Conservation (phyloP, 805 yeast genomes). For the Wickerhamiella occidentalis region DNA sequence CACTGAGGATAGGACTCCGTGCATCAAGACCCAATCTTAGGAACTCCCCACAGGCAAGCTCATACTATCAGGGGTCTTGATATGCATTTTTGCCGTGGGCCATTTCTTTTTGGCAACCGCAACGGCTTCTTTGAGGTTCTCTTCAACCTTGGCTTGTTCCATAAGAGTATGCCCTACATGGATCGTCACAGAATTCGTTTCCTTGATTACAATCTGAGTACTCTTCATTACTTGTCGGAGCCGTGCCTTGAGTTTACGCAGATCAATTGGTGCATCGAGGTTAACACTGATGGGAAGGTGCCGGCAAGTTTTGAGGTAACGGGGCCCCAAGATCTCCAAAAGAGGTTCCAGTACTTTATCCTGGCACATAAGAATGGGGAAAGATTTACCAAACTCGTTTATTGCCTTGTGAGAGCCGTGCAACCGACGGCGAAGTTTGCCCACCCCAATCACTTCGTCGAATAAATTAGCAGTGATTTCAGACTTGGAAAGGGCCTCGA, state of each 20-base stretch:
- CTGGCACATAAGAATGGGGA: conserved; percentile 19
- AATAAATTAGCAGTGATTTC: conserved; percentile 14
- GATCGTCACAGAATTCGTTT: conserved; percentile 14
- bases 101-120: conserved; percentile 11
- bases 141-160: conserved; percentile 18
- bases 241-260: conserved; percentile 10
- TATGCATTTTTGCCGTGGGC: conserved; percentile 16
- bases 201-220: conserved; percentile 20
- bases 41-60: conserved; percentile 12
- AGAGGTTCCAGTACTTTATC: conserved; percentile 19
- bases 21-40: too few relatives aligned
- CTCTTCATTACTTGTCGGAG: conserved; percentile 10
- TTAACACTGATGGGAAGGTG: conserved; percentile 18
- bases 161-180: conserved; percentile 21
- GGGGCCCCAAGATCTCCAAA: conserved; percentile 19
- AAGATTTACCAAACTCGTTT: conserved; percentile 18
- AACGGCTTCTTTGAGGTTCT: conserved; percentile 18
- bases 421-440: conserved; percentile 21
- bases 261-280: conserved; percentile 11
- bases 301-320: conserved; percentile 18
- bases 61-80: conserved; percentile 22
- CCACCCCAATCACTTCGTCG: conserved; percentile 23
- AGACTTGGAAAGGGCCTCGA: conserved; percentile 9
- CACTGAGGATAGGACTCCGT: too few relatives aligned
- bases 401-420: conserved; percentile 17